Evolutionary conservation across 2,329 filamentous ascomycete species (phyloP).

Genomic region (Calycina herbarum): DNA sequence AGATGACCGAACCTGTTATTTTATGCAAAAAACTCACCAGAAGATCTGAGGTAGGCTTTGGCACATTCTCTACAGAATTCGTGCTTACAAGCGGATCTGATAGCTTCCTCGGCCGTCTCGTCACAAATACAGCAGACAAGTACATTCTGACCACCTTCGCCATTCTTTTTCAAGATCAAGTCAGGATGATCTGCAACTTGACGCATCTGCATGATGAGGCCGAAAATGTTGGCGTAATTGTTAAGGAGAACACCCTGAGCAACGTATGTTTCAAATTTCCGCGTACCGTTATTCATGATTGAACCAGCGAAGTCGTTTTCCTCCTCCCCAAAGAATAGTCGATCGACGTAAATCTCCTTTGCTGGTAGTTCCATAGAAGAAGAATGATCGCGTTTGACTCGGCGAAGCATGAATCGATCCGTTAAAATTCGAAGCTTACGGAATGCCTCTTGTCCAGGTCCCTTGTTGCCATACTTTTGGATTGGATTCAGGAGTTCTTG

Average conservation of each 20-base stretch:
- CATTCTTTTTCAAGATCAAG: conserved; percentile 84
- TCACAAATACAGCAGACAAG: conserved; percentile 94
- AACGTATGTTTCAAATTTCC: conserved; percentile 94
- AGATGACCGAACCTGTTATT: neutral
- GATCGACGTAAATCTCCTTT: conserved; percentile 88
- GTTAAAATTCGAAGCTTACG: conserved; percentile 84
- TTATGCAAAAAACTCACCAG: conserved; percentile 53
- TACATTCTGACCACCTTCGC: conserved; percentile 83
- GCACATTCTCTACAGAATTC: conserved; percentile 86
- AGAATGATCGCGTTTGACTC: conserved; percentile 90
- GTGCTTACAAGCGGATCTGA: conserved; percentile 88
- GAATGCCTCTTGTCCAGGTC: conserved; percentile 69
- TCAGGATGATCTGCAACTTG: conserved; percentile 97
- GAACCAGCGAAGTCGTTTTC: conserved; percentile 94
- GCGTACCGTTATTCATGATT: conserved; percentile 88
- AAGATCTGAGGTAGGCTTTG: conserved; percentile 76
- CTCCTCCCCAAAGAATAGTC: conserved; percentile 94
- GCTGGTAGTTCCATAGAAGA: conserved; percentile 95
- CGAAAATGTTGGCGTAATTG: conserved; percentile 99
- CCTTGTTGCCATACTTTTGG: conserved; percentile 59
- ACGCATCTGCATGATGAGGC: conserved; percentile 98
- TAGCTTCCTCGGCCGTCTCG: conserved; percentile 91
- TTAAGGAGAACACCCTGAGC: conserved; percentile 91
- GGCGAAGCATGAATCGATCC: conserved; percentile 91
- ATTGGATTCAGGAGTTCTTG: conserved; percentile 91